Percentiles rank a stretch among this genome's conserved stretches.
phyloP scores from a whole-genome alignment of 768 basidiomycete species.

The Tricholoma saponaceum region DNA sequence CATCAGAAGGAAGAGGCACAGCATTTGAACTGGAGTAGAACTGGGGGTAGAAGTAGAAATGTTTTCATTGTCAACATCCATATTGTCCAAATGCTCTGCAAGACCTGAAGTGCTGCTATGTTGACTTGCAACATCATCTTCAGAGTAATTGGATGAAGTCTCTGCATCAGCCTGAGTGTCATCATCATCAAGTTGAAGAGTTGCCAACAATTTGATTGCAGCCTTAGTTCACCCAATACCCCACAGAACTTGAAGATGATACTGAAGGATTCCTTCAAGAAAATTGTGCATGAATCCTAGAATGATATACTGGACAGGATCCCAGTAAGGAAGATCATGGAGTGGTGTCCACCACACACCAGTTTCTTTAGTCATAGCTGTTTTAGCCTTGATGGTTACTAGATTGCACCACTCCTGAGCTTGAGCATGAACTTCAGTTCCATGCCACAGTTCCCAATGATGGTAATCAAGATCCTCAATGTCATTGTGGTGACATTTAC shows the following conservation, averaged over 20 bases:
- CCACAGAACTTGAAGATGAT: not conserved
- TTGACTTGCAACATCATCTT: not conserved
- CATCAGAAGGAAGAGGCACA: not conserved
- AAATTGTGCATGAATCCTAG: not conserved
- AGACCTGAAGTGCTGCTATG: not conserved
- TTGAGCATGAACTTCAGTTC: no score
- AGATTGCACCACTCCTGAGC: no score
- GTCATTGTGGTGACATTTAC: not conserved
- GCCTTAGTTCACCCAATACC: not conserved
- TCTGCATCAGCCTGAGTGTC: not conserved
- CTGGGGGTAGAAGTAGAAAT: not conserved
- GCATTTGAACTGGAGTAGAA: not conserved
- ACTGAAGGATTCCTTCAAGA: not conserved
- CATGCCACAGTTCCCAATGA: no score
- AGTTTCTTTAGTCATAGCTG: not conserved
- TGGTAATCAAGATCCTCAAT: no score
- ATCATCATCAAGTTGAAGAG: not conserved
- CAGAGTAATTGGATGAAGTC: not conserved
- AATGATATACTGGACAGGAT: no score
- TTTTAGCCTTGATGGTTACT: no score
- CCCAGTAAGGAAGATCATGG: no score
- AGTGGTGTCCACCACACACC: not conserved
- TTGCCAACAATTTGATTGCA: no score
- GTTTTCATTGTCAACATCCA: not conserved
- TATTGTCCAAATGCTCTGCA: not conserved